Conservation (phyloP, 306 rosid species). For the Vicia faba region DNA sequence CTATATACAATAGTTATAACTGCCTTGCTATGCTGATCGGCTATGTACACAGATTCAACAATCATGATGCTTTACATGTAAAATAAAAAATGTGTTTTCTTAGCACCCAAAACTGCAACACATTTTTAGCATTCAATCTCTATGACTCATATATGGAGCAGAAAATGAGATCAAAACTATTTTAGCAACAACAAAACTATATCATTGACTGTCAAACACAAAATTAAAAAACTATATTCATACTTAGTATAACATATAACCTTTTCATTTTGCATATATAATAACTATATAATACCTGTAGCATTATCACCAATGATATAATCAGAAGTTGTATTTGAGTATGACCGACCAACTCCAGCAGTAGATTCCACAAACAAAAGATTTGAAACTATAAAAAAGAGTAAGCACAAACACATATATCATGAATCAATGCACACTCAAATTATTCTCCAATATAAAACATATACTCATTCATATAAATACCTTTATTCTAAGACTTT, state of each 20-base stretch:
- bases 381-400: conserved; percentile 61
- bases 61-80: too few relatives aligned
- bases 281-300: background rate
- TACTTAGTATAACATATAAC: background rate
- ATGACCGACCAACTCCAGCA: conserved; percentile 97
- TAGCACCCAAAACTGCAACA: too few relatives aligned
- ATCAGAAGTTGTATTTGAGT: conserved; percentile 83
- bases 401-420: background rate
- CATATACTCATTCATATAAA: background rate
- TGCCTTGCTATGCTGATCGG: too few relatives aligned
- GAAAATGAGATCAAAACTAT: too few relatives aligned
- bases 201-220: conserved; percentile 67
- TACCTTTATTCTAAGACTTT: conserved; percentile 88
- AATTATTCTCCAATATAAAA: conserved; percentile 9
- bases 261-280: background rate
- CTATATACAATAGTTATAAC: too few relatives aligned
- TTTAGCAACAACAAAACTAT: conserved; percentile 65
- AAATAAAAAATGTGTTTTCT: too few relatives aligned
- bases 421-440: background rate
- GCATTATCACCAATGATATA: background rate
- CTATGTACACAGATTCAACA: too few relatives aligned
- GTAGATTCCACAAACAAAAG: conserved; percentile 93
- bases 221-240: background rate
- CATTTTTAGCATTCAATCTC: too few relatives aligned
- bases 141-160: too few relatives aligned